phyloP scores from a whole-genome alignment of 75 land plant genomes.

The Picea sitchensis region DNA sequence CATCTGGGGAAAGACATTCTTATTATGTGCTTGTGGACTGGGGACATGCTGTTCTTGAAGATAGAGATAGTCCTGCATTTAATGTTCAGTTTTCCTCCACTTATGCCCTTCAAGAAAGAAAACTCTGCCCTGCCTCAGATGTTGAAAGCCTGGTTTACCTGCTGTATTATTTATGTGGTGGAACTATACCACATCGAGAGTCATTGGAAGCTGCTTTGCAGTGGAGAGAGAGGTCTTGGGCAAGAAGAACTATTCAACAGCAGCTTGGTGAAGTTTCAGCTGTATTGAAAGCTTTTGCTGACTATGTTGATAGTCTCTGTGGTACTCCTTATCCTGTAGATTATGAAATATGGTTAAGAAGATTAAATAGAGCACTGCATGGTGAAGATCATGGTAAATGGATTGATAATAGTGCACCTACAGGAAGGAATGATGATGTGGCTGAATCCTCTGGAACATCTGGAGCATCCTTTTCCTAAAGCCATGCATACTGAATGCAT shows the following conservation, averaged over 20 bases:
- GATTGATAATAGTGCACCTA: slow-evolving; percentile 25
- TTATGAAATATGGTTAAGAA: slow-evolving; percentile 48
- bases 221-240: slow-evolving; percentile 49
- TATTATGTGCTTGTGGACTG: slow-evolving; percentile 49
- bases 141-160: slow-evolving; percentile 46
- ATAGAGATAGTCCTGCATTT: slow-evolving; percentile 82
- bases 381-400: slow-evolving; percentile 47
- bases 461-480: slow-evolving; percentile 24
- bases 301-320: slow-evolving; percentile 45
- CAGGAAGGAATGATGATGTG: slow-evolving; percentile 34
- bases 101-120: slow-evolving; percentile 45
- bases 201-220: slow-evolving; percentile 44
- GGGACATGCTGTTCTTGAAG: slow-evolving; percentile 96
- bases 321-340: slow-evolving; percentile 53
- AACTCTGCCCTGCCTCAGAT: slow-evolving; percentile 53
- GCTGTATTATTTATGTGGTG: slow-evolving; percentile 39
- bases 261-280: slow-evolving; percentile 52
- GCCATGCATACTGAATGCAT: too few relatives aligned
- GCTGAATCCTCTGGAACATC: slow-evolving; percentile 74
- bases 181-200: slow-evolving; percentile 32
- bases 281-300: slow-evolving; percentile 53
- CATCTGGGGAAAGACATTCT: slow-evolving; percentile 40
- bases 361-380: slow-evolving; percentile 47
- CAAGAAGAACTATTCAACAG: slow-evolving; percentile 39
- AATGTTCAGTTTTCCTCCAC: slow-evolving; percentile 81